These are phyloP conservation scores for Pestalotiopsis sp. DNA, from an alignment of 2,329 filamentous ascomycete species.

Conservation along the genomic window DNA sequence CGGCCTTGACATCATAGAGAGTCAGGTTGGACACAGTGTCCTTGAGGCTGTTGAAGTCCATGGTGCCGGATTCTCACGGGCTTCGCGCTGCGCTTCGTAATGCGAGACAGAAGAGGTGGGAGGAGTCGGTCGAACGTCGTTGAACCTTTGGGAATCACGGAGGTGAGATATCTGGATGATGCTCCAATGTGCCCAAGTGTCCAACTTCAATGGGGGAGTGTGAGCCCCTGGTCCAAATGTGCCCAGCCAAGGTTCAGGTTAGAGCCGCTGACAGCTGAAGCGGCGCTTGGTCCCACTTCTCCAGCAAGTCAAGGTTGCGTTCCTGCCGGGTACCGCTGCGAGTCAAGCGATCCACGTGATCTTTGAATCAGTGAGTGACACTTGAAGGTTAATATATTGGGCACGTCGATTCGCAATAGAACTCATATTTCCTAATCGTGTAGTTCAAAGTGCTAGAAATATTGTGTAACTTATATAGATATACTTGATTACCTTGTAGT, in stretches of 20 bases:
- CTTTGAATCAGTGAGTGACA: neutral
- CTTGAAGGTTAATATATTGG: neutral
- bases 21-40: conserved; percentile 89
- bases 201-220: neutral
- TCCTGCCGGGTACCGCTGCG: neutral
- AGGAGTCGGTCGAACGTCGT: neutral
- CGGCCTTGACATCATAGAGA: conserved; percentile 93
- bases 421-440: too few relatives aligned
- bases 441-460: too few relatives aligned
- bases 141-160: neutral
- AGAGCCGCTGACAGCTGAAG: neutral
- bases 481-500: too few relatives aligned
- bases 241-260: neutral
- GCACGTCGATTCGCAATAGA: neutral
- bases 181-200: neutral
- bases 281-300: neutral
- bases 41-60: conserved; percentile 86
- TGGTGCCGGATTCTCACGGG: conserved; percentile 41
- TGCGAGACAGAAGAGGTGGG: neutral
- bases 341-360: neutral
- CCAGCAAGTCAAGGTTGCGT: neutral
- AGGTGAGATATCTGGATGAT: neutral
- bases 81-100: neutral
- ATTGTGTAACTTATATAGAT: too few relatives aligned
- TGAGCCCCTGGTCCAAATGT: neutral